A percentile compares a stretch with the other conserved stretches of the same genome.
Conservation (phyloP, 1,284 basidiomycete species). For the Porphyrellus sp. region DNA sequence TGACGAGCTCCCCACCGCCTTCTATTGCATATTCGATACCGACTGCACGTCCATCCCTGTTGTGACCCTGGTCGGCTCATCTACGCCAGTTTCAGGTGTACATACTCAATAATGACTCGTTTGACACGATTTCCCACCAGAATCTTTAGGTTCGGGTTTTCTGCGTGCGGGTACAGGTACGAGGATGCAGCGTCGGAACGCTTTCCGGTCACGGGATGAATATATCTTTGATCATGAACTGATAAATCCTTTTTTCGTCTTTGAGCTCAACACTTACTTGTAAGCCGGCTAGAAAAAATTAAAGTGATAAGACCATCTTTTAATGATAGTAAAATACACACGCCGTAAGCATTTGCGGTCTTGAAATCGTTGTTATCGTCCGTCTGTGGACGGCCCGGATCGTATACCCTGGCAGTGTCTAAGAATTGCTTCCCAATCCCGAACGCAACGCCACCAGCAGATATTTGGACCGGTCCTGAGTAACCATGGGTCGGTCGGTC, state of each 20-base stretch:
- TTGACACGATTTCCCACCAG: slow-evolving; percentile 41
- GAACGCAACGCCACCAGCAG: background rate
- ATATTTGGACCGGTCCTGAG: slow-evolving; percentile 6
- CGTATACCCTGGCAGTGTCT: slow-evolving; percentile 1
- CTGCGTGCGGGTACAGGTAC: background rate
- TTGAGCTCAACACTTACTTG: slow-evolving; percentile 1
- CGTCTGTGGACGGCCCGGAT: slow-evolving; percentile 30
- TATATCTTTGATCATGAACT: background rate
- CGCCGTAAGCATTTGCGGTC: slow-evolving; percentile 44
- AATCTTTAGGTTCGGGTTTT: slow-evolving; percentile 43
- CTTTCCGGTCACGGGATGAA: background rate
- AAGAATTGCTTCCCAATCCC: slow-evolving; percentile 6
- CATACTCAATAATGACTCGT: slow-evolving; percentile 48
- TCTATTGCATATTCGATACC: slow-evolving; percentile 36
- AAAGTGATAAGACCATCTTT: background rate
- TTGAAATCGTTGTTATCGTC: slow-evolving; percentile 46
- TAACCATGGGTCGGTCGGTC: slow-evolving; percentile 9
- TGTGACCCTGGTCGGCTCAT: background rate
- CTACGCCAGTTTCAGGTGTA: no score
- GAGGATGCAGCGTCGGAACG: background rate
- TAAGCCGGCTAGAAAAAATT: background rate
- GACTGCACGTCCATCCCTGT: slow-evolving; percentile 5
- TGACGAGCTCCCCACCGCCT: background rate
- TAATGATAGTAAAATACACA: slow-evolving; percentile 12
- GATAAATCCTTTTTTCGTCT: background rate